These are phyloP conservation scores for Pseudevernia furfuracea DNA, from an alignment of 495 filamentous ascomycete species.

Conservation along the genomic window DNA sequence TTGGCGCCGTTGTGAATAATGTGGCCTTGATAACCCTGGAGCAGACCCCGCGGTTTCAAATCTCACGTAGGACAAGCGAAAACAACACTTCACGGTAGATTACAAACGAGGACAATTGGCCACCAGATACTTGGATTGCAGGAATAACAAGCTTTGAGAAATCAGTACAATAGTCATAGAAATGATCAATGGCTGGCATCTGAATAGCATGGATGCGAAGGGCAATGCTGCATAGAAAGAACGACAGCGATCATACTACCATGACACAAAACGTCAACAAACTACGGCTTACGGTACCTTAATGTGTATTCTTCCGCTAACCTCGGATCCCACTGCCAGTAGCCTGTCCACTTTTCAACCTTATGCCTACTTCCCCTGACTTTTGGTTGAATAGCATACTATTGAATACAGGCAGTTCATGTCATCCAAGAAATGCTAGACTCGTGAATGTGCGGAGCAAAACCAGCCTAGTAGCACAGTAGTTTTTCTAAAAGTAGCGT, in stretches of 20 bases:
- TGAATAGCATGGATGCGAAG: not conserved
- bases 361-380: not conserved
- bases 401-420: not conserved
- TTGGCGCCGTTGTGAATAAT: not conserved
- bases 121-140: not conserved
- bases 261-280: not conserved
- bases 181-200: not conserved
- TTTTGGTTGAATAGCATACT: not conserved
- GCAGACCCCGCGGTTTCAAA: not conserved
- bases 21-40: not conserved
- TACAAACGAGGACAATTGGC: not conserved
- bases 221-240: not conserved
- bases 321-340: not conserved
- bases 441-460: slow-evolving; percentile 6
- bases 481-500: slow-evolving; percentile 5
- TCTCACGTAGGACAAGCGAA: not conserved
- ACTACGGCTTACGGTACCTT: slow-evolving; percentile 13
- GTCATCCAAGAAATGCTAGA: not conserved
- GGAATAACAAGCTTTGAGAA: not conserved
- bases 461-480: slow-evolving; percentile 4
- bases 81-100: not conserved
- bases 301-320: not conserved
- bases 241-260: not conserved
- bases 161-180: not conserved
- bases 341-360: not conserved